A percentile compares a stretch with the other conserved stretches of the same genome.
Evolutionary conservation across 345 rosid genomes (phyloP).

Genomic region (Eucalyptus brandiana): DNA sequence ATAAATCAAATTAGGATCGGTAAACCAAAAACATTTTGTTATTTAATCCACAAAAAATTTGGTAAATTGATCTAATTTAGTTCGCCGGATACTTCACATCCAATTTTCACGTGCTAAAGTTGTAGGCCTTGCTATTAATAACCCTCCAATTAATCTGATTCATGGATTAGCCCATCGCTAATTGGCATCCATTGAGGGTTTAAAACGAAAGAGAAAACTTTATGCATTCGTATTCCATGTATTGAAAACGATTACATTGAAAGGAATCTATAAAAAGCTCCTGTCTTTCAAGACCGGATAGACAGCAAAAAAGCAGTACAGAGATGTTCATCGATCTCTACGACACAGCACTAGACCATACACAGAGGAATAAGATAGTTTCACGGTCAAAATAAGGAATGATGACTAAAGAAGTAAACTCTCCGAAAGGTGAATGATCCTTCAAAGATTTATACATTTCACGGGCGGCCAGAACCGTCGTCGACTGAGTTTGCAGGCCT

Average conservation of each 20-base stretch:
- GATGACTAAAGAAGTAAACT: background rate
- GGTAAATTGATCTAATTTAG: background rate
- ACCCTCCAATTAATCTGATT: background rate
- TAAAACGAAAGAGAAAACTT: background rate
- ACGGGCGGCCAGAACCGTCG: background rate
- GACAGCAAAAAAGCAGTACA: background rate
- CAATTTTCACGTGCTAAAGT: background rate
- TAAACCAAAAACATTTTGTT: background rate
- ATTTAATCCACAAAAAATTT: background rate
- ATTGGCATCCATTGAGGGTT: background rate
- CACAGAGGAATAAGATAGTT: background rate
- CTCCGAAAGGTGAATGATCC: background rate
- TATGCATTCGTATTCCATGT: background rate
- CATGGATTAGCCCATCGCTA: background rate
- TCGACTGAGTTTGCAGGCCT: background rate
- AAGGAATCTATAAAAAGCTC: background rate
- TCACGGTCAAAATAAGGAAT: background rate
- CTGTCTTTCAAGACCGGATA: background rate
- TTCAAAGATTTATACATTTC: background rate
- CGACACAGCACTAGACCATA: background rate
- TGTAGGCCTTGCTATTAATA: background rate
- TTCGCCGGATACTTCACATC: background rate
- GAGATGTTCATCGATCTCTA: background rate
- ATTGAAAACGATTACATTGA: background rate
- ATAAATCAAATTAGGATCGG: background rate